Conservation (phyloP, 2,329 filamentous ascomycete species). For the Fusarium xyrophilum region DNA sequence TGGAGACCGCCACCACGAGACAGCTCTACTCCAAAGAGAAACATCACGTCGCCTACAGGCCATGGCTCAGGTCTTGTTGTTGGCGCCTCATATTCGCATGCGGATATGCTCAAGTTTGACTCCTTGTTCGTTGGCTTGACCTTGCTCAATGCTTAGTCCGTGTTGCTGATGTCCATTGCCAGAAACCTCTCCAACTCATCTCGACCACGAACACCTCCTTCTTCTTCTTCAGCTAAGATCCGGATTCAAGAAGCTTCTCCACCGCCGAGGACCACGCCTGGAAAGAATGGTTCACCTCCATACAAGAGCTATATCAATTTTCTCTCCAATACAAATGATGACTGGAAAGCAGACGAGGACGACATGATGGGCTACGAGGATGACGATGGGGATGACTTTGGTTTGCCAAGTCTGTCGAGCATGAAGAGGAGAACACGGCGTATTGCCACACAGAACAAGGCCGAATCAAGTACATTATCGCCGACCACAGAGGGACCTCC, state of each 20-base stretch:
- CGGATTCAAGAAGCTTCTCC: conserved; percentile 61
- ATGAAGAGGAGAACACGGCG: conserved; percentile 77
- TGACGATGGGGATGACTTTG: conserved; percentile 93
- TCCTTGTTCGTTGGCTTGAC: conserved; percentile 65
- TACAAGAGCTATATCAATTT: conserved; percentile 81
- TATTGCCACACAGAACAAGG: conserved; percentile 54
- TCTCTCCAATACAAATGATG: conserved; percentile 79
- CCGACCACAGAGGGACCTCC: conserved; percentile 49
- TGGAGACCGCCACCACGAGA: conserved; percentile 72
- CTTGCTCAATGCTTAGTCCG: neutral
- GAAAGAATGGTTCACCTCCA: conserved; percentile 64
- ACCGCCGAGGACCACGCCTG: conserved; percentile 59
- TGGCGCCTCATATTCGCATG: conserved; percentile 94
- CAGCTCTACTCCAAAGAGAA: conserved; percentile 57
- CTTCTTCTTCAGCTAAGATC: conserved; percentile 61
- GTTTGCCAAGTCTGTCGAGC: conserved; percentile 87
- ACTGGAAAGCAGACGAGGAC: conserved; percentile 80
- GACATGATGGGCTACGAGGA: conserved; percentile 83
- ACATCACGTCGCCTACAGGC: conserved; percentile 47
- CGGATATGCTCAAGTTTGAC: conserved; percentile 90
- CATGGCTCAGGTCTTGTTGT: conserved; percentile 78
- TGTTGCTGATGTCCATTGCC: conserved; percentile 15
- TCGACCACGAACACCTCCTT: conserved; percentile 78
- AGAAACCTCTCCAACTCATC: conserved; percentile 68
- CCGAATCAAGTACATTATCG: conserved; percentile 45